phyloP scores from a whole-genome alignment of 1,139 yeast genomes.

The Suhomyces guaymorum region DNA sequence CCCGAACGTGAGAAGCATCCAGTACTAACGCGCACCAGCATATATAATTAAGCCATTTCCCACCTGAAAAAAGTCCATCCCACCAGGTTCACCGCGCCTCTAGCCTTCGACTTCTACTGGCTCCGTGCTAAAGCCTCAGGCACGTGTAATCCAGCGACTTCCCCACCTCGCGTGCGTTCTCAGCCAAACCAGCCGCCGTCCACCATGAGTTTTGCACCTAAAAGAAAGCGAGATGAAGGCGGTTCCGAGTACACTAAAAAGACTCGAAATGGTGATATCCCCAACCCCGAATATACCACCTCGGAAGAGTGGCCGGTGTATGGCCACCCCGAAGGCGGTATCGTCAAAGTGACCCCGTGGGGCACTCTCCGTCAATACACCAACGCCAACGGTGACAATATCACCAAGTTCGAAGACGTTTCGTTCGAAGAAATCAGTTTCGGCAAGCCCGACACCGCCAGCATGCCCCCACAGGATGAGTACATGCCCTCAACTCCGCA shows the following conservation, averaged over 20 bases:
- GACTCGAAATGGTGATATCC: slow-evolving; percentile 22
- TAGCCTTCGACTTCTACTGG: neutral
- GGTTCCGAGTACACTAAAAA: slow-evolving; percentile 26
- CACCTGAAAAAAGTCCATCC: slow-evolving; percentile 8
- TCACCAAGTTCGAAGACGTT: slow-evolving; percentile 46
- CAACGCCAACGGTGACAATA: slow-evolving; percentile 35
- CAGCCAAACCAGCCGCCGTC: neutral
- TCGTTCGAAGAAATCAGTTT: slow-evolving; percentile 41
- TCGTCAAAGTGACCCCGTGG: slow-evolving; percentile 64
- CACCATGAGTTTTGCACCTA: slow-evolving; percentile 21
- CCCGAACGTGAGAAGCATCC: slow-evolving; percentile 1
- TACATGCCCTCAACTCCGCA: slow-evolving; percentile 42
- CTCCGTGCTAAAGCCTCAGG: too few species aligned
- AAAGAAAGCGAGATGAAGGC: slow-evolving; percentile 30
- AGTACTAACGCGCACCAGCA: neutral
- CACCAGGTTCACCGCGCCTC: neutral
- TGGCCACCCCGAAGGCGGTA: slow-evolving; percentile 65
- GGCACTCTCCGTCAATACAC: slow-evolving; percentile 45
- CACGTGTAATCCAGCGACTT: too few species aligned
- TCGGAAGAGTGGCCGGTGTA: slow-evolving; percentile 60
- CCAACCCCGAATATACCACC: slow-evolving; percentile 21
- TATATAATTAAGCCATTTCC: slow-evolving; percentile 7
- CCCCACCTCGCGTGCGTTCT: neutral
- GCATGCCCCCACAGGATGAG: slow-evolving; percentile 12
- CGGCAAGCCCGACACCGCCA: slow-evolving; percentile 12